A percentile compares a stretch with the other conserved stretches of the same genome.
Evolutionary conservation across 441 rosid genomes (phyloP).

Genomic region (Croton laevigatus): DNA sequence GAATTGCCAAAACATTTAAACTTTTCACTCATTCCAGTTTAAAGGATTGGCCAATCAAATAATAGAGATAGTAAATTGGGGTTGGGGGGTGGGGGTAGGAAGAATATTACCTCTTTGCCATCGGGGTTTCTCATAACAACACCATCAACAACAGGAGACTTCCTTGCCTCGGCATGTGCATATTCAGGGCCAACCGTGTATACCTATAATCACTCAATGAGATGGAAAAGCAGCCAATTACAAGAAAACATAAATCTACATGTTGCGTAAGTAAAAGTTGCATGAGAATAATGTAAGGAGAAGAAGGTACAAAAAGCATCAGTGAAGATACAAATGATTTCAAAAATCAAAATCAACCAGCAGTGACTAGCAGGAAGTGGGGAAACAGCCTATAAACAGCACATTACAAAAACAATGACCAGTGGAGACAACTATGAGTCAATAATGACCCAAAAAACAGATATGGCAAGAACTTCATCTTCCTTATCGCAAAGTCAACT

Average conservation of each 20-base stretch:
- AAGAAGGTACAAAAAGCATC: neutral
- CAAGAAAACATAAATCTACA: neutral
- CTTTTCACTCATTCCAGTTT: no score
- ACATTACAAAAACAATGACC: neutral
- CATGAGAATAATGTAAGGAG: neutral
- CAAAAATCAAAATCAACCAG: neutral
- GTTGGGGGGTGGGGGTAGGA: neutral
- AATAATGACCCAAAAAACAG: neutral
- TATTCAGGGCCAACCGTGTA: slow-evolving; percentile 99
- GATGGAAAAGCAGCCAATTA: slow-evolving; percentile 18
- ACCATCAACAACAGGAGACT: slow-evolving; percentile 99
- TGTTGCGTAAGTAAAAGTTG: neutral
- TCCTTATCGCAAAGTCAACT: neutral
- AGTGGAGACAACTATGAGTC: neutral
- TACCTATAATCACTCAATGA: slow-evolving; percentile 57
- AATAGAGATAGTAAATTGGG: no score
- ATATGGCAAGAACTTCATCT: neutral
- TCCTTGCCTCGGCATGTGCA: slow-evolving; percentile 99
- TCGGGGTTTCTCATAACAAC: slow-evolving; percentile 99
- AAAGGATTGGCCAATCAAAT: no score
- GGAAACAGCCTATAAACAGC: neutral
- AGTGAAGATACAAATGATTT: neutral
- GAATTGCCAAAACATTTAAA: no score
- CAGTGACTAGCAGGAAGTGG: neutral
- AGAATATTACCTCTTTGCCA: slow-evolving; percentile 87